These are phyloP conservation scores for Suhomyces anneliseae DNA, from an alignment of 1,139 yeast genomes.

Conservation along the genomic window DNA sequence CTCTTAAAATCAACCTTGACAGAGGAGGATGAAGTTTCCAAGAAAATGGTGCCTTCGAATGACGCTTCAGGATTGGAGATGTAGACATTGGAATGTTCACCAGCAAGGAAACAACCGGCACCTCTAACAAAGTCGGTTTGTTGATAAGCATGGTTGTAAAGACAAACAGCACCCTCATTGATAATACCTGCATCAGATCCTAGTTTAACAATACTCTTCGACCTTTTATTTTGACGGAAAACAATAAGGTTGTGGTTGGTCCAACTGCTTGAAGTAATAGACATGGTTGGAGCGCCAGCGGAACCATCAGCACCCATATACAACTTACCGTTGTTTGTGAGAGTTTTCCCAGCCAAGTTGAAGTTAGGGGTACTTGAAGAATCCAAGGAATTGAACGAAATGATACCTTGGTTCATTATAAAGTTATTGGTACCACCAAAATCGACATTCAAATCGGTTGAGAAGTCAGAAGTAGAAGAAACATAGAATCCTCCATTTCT, in stretches of 20 bases:
- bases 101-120: conserved; percentile 30
- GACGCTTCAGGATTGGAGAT: conserved; percentile 18
- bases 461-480: conserved; percentile 2
- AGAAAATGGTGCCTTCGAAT: conserved; percentile 25
- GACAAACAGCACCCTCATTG: conserved; percentile 34
- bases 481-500: conserved; percentile 30
- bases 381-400: conserved; percentile 15
- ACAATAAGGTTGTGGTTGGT: conserved; percentile 23
- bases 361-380: conserved; percentile 20
- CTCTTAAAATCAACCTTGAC: conserved; percentile 21
- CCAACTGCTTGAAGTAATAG: conserved; percentile 25
- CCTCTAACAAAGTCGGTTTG: conserved; percentile 28
- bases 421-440: conserved; percentile 11
- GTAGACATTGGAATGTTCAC: conserved; percentile 22
- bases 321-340: conserved; percentile 31
- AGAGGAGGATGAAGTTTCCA: conserved; percentile 20
- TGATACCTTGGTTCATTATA: conserved; percentile 14
- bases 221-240: conserved; percentile 23
- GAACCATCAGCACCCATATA: conserved; percentile 28
- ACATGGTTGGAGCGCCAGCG: conserved; percentile 18
- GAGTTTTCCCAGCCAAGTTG: conserved; percentile 20
- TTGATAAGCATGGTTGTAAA: conserved; percentile 22
- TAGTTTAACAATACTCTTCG: conserved; percentile 19
- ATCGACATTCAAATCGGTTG: conserved; percentile 10
- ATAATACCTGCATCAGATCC: conserved; percentile 23